Evolutionary conservation across 768 basidiomycete species (phyloP).

Genomic region (Russula compacta): DNA sequence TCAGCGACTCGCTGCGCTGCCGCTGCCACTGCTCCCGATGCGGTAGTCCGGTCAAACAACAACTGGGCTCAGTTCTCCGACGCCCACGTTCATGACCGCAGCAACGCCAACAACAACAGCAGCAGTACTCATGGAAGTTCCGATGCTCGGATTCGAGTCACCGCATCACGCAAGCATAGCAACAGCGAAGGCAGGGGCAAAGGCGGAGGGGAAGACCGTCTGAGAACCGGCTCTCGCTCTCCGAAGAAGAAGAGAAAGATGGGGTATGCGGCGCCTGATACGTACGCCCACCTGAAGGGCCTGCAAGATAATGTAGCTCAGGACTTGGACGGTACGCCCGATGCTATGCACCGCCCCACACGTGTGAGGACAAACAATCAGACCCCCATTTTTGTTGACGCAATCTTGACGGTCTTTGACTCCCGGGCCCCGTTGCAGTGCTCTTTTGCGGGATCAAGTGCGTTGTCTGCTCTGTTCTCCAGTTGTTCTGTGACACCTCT

Average conservation of each 20-base stretch:
- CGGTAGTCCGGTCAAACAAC: background rate
- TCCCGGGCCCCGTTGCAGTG: constrained; percentile 33
- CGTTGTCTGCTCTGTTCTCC: constrained; percentile 8
- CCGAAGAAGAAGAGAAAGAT: constrained; percentile 25
- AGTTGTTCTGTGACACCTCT: background rate
- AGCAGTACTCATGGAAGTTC: no score
- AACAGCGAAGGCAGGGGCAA: background rate
- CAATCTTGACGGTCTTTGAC: background rate
- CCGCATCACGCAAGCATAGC: background rate
- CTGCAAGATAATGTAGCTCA: constrained; percentile 45
- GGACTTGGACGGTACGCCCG: constrained; percentile 46
- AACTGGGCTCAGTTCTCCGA: background rate
- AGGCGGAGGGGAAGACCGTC: no score
- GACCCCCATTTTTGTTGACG: background rate
- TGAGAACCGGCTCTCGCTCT: background rate
- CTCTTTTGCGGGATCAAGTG: constrained; percentile 85
- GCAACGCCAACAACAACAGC: no score
- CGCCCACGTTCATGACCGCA: no score
- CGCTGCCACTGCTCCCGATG: background rate
- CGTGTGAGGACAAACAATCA: background rate
- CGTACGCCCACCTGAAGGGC: constrained; percentile 40
- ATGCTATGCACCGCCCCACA: no score
- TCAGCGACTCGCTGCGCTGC: background rate
- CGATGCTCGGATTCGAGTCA: no score
- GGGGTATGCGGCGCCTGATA: constrained; percentile 42